These are phyloP conservation scores for Orbilia ellipsospora DNA, from an alignment of 2,329 filamentous ascomycete species.

Conservation along the genomic window DNA sequence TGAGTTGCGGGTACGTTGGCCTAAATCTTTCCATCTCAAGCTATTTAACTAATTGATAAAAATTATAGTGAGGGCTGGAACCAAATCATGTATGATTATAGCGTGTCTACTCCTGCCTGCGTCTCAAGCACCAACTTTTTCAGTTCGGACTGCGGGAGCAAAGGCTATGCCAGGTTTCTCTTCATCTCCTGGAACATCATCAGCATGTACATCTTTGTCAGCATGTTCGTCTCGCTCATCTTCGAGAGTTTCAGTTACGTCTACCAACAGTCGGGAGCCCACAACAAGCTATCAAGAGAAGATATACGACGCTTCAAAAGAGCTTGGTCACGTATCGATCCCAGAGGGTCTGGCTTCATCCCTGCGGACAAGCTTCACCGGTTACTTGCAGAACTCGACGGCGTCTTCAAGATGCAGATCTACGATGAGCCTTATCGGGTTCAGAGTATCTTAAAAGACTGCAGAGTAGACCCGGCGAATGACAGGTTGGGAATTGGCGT, in stretches of 20 bases:
- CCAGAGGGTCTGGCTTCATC: constrained; percentile 89
- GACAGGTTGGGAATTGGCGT: constrained; percentile 66
- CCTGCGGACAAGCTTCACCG: constrained; percentile 88
- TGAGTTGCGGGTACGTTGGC: constrained; percentile 73
- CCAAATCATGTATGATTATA: constrained; percentile 94
- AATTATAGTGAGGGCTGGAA: constrained; percentile 86
- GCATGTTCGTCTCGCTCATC: constrained; percentile 96
- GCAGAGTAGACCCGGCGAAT: constrained; percentile 69
- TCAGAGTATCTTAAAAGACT: constrained; percentile 84
- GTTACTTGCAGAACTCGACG: constrained; percentile 88
- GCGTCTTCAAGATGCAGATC: constrained; percentile 96
- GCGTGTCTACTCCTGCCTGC: constrained; percentile 80
- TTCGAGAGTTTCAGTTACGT: constrained; percentile 99
- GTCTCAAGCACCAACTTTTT: constrained; percentile 79
- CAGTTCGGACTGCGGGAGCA: constrained; percentile 90
- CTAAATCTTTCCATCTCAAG: neutral
- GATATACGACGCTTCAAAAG: constrained; percentile 98
- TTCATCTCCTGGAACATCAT: constrained; percentile 99
- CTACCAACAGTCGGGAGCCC: constrained; percentile 93
- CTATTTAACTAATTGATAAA: neutral
- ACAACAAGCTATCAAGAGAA: constrained; percentile 88
- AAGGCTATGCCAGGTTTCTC: constrained; percentile 84
- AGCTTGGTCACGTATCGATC: constrained; percentile 96
- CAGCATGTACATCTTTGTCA: constrained; percentile 99
- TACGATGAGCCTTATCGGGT: constrained; percentile 93